Base-by-base conservation (phyloP, 1,284 basidiomycete species). In the Austropuccinia psidii region DNA sequence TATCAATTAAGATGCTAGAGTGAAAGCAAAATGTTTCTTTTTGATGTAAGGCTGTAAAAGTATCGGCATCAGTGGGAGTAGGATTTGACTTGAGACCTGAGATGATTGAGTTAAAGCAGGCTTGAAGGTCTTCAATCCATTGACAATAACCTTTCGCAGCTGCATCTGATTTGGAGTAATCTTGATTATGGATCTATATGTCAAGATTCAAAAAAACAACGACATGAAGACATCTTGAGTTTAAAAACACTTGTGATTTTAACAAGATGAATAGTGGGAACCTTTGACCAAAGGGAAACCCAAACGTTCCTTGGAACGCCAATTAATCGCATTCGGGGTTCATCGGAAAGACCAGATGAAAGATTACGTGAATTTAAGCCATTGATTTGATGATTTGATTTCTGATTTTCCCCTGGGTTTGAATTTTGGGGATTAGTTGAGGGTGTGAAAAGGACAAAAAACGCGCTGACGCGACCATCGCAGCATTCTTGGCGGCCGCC, bases 401-500 rank as follows among this genome's bases (percentile, higher is more conserved):
- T 21, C 31, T 19, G 1, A 33, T 27, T 7, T 50, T 50, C 47
- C 21, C 17, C 41, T 11, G 49, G 33, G 9, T 35, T 9, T 0
- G 31, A 29, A 54, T 3, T 39, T 4, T n/a, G n/a, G n/a, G 24
- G 21, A 54, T 19, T 9, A 19, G 64, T 54, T 62, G 29, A 27
- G 24, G 37, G 43, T 33, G 33, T 9, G 9, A 21, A 29, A 5
- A 91, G 80, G 19, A 86, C 85, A 80, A 96, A 95, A 83, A 97
- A 97, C 0, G 90, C 93, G 1, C 91, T 94, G 15, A 94, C 85
- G 4, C 90, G 89, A 2, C 84, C 93, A 85, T 76, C 88, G 54
- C 89, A 85, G 79, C 93, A 96, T 80, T 97, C 93, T 79, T 96
- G 93, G 39, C 93, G 85, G 82, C 90, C 94, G 31, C 89, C 91